Evolutionary conservation across 768 basidiomycete species (phyloP).

Genomic region (Tricholomella constricta): DNA sequence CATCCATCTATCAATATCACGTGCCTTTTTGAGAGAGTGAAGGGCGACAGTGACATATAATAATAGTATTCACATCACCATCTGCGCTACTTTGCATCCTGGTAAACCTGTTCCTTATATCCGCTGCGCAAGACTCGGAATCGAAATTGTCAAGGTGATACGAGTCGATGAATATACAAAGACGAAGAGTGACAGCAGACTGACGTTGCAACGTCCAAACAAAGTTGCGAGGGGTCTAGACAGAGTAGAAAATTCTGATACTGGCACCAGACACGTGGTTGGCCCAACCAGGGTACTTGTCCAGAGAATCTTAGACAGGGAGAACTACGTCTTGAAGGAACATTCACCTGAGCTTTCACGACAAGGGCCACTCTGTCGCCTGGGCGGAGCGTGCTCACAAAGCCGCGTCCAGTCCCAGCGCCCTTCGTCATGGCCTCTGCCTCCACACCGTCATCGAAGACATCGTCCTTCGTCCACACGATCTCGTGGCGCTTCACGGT

Average conservation of each 20-base stretch:
- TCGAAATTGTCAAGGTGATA: too few relatives aligned
- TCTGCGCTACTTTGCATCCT: background rate
- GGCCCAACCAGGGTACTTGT: slow-evolving; percentile 31
- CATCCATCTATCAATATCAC: too few relatives aligned
- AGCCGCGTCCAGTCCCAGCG: slow-evolving; percentile 18
- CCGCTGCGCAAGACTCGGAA: too few relatives aligned
- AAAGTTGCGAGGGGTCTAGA: too few relatives aligned
- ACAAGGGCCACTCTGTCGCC: slow-evolving; percentile 28
- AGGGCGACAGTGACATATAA: too few relatives aligned
- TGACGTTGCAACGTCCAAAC: too few relatives aligned
- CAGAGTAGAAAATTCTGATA: slow-evolving; percentile 28
- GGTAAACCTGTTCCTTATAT: too few relatives aligned
- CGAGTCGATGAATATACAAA: too few relatives aligned
- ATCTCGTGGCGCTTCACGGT: slow-evolving; percentile 20
- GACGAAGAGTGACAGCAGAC: too few relatives aligned
- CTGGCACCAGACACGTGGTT: slow-evolving; percentile 24
- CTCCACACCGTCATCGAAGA: slow-evolving; percentile 10
- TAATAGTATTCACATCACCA: background rate
- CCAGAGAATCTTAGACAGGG: background rate
- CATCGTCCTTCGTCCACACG: slow-evolving; percentile 22
- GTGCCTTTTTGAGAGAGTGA: too few relatives aligned
- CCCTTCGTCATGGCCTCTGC: slow-evolving; percentile 14
- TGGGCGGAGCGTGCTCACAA: slow-evolving; percentile 18
- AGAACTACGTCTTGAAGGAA: background rate
- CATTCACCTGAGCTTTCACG: slow-evolving; percentile 29